Percentiles rank a stretch among this genome's conserved stretches.
Evolutionary conservation across 257 asterid species (phyloP).

Genomic region (Fraxinus cuspidata): DNA sequence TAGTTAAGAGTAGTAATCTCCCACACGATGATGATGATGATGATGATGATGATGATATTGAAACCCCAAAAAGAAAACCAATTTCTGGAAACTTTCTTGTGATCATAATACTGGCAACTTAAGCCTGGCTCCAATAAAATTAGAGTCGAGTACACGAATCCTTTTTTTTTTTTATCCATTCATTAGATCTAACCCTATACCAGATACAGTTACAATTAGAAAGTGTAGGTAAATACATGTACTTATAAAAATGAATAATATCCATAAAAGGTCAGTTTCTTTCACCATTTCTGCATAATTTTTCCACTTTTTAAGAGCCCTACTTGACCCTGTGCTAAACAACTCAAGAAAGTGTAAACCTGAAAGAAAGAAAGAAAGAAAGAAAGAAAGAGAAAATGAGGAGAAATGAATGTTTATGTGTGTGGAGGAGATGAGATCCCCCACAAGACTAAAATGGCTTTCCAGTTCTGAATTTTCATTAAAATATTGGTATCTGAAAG

Average conservation of each 20-base stretch:
- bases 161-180: no score
- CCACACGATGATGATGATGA: no score
- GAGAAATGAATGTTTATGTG: slow-evolving; percentile 24
- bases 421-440: slow-evolving; percentile 28
- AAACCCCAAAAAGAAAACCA: no score
- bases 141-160: not conserved
- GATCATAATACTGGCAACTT: no score
- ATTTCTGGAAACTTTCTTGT: no score
- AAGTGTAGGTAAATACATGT: no score
- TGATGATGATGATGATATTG: no score
- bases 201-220: no score
- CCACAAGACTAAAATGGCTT: slow-evolving; percentile 44
- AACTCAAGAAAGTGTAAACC: slow-evolving; percentile 29
- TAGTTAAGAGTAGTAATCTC: not conserved
- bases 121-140: not conserved
- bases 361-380: slow-evolving; percentile 13
- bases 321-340: not conserved
- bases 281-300: slow-evolving; percentile 56
- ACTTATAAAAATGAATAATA: not conserved
- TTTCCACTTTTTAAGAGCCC: not conserved
- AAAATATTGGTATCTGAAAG: slow-evolving; percentile 39
- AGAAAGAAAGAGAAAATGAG: not conserved
- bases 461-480: slow-evolving; percentile 52
- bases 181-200: not conserved
- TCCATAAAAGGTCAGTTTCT: slow-evolving; percentile 53